Base-by-base conservation (phyloP, 495 filamentous ascomycete genomes). In the Penicillium pancosmium region DNA sequence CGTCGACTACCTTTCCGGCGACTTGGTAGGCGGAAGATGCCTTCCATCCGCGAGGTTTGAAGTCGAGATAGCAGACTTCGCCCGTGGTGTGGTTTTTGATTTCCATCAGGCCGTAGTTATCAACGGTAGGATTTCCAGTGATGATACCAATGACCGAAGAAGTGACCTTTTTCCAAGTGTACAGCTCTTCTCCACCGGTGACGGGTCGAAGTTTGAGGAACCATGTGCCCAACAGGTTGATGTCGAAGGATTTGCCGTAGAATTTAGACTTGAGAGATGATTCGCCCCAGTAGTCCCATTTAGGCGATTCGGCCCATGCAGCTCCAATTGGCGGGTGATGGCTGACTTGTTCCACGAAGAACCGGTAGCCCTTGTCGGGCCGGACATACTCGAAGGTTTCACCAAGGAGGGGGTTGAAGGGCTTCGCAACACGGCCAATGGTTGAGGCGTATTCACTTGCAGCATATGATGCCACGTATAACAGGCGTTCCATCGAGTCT, bases 111-210 rank as follows among this genome's bases (percentile, higher is more conserved):
- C 94, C 94, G 68, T 98, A 98, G 71, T 98, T 97, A 76, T 98
- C 95, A n/a, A 98, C 92, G 0, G 90, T 91, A 6, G 94, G 94
- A 56, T 89, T 93, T 23, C 95, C 95, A 0, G 93, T 98, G 65
- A 98, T 97, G 71, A 98, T 98, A 56, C 94, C 94, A 31, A 98
- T 86, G 3, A 98, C 94, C n/a, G 92, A 94, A 13, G 93, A 95
- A 4, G 91, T 98, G 41, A 97, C 92, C 72, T 98, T 98, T 78
- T 97, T 98, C 94, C 94, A 98, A 2, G 93, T 97, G 74, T 95
- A 98, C 5, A 97, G 79, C 63, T 98, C 94, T 66, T 95, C 91
- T 5, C 85, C 86, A 4, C 91, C 91, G 15, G 86, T 82, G 5
- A 83, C 80, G 7, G 92, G 91, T 1, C 93, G 89, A 34, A 98